Evolutionary conservation across 2,329 filamentous ascomycete genomes (phyloP), one percentile per base, ranked within the genome.

Genomic region (Colletotrichum sp.): DNA sequence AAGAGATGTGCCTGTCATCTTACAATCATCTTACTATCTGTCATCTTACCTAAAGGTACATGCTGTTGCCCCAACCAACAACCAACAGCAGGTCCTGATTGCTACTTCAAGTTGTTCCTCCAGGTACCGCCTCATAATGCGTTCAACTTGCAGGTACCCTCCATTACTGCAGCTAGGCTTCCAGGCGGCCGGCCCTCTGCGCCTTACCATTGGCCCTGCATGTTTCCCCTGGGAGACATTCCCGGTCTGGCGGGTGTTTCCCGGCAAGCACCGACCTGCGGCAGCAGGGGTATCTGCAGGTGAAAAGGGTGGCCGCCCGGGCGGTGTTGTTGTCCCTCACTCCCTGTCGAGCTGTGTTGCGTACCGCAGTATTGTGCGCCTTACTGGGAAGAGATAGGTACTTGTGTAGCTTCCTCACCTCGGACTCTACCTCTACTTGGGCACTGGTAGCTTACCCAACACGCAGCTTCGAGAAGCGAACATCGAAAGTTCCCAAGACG

Each of bases 211-310:
- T 76, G 73, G 73, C 48, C 62, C 65, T 61, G 21, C 30, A 32
- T 24, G 16, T 61, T 68, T 30, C 28, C 64, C 69, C 62, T 69
- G 62, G 73, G 65, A 38, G 32, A 32, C 24, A 48, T 26, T 73
- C 73, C 64, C 69, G 72, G 65, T 21, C 64, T 68, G 43, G 58
- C 58, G 73, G 73, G 58, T 58, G 38, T 60, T 60, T 38, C 71
- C 69, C 73, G 70, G 73, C 73, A 73, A 73, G 70, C 70, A 68
- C 64, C 73, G 28, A 68, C 26, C 12, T 62, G 26, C 15, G 18
- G 61, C 52, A 38, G 34, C 73, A 75, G 73, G 73, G 73, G 70
- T 68, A n/a, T 61, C 62, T 73, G 73, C 73, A 66, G 70, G 64
- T 65, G 28, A 66, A 68, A 70, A 69, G 56, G 73, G 43, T 55